Conservation (phyloP, 257 asterid genomes). For the Solanum virginianum region DNA sequence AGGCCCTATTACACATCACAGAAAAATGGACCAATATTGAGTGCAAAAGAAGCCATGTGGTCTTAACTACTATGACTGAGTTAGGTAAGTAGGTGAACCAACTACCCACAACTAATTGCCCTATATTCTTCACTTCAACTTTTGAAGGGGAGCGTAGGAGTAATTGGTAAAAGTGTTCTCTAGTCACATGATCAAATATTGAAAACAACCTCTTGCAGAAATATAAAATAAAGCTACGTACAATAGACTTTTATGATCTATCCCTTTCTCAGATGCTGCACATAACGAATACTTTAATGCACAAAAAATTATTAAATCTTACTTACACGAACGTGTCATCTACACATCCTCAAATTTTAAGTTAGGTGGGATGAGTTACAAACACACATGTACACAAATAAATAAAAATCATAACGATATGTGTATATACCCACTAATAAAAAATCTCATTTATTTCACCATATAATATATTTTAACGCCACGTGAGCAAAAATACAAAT, state of each 20-base stretch:
- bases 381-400: not conserved
- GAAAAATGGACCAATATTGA: not conserved
- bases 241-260: too few species aligned
- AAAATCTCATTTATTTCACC: too few species aligned
- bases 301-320: not conserved
- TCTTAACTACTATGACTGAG: not conserved
- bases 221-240: too few species aligned
- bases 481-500: not conserved
- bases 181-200: too few species aligned
- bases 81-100: not conserved
- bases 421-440: too few species aligned
- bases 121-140: not conserved
- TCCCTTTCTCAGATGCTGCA: too few species aligned
- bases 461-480: too few species aligned
- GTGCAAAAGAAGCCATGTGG: not conserved
- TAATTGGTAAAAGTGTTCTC: too few species aligned
- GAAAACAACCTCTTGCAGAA: fast-evolving
- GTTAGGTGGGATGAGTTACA: not conserved
- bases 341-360: not conserved
- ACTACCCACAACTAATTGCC: not conserved
- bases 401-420: too few species aligned
- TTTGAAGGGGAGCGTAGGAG: too few species aligned
- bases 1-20: not conserved
- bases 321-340: not conserved
- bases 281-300: too few species aligned